Percentiles rank a stretch among this genome's conserved stretches.
These are phyloP conservation scores for Dactylellina sp. DNA, from an alignment of 2,329 filamentous ascomycete species.

Conservation along the genomic window DNA sequence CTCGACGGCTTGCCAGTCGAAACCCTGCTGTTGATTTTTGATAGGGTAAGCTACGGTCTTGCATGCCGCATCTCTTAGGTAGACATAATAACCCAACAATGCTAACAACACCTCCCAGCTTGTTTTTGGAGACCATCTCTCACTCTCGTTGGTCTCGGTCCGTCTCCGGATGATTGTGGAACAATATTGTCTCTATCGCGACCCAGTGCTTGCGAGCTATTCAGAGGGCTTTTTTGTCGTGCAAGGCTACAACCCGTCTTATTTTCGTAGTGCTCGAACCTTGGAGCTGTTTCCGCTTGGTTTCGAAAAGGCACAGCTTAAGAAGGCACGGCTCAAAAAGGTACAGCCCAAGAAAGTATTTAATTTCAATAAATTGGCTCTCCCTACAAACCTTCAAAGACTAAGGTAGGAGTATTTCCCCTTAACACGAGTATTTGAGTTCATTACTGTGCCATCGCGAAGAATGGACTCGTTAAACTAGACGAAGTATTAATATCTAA, in stretches of 20 bases:
- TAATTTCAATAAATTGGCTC: neutral
- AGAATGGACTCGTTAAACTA: conserved; percentile 2
- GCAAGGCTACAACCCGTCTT: conserved; percentile 5
- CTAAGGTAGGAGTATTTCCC: conserved; percentile 11
- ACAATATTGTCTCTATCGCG: conserved; percentile 10
- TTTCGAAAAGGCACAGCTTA: neutral
- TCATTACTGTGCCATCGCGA: neutral
- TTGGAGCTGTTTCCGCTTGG: conserved; percentile 14
- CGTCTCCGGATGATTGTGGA: neutral
- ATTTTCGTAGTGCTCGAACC: conserved; percentile 10
- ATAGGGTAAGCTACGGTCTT: neutral
- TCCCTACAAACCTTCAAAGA: conserved; percentile 14
- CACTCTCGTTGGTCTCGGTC: conserved; percentile 12
- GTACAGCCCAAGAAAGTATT: neutral
- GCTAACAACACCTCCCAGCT: too few relatives aligned
- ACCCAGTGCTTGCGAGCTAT: conserved; percentile 14
- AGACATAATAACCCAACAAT: neutral
- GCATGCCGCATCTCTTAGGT: neutral
- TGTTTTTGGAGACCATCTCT: conserved; percentile 12
- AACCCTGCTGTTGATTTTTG: conserved; percentile 6
- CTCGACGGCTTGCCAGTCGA: conserved; percentile 23
- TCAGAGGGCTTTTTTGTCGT: conserved; percentile 7
- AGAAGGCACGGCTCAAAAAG: conserved; percentile 8
- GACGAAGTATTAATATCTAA: conserved; percentile 6
- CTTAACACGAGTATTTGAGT: conserved; percentile 1